Conservation (phyloP, 345 rosid genomes). For the Streptanthus diversifolius region DNA sequence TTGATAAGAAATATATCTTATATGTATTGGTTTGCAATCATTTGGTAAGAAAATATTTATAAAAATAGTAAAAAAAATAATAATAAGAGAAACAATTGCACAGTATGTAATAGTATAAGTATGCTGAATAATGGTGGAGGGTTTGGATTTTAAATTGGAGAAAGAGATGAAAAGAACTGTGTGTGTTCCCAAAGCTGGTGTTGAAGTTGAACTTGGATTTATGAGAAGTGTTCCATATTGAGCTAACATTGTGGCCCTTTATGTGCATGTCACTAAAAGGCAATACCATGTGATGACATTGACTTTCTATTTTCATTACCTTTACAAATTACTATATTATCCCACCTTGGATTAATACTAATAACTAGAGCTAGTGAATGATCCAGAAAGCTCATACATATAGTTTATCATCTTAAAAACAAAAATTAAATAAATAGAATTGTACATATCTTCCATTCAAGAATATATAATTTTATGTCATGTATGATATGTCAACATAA, state of each 20-base stretch:
- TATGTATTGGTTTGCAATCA: background rate
- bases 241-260: constrained; percentile 53
- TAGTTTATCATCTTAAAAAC: background rate
- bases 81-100: background rate
- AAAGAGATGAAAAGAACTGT: background rate
- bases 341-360: background rate
- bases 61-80: background rate
- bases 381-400: background rate
- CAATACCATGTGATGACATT: constrained; percentile 23
- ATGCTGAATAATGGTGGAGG: background rate
- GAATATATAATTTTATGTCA: background rate
- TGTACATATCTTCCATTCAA: background rate
- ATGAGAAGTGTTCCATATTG: constrained; percentile 47
- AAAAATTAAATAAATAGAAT: background rate
- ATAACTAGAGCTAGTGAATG: background rate
- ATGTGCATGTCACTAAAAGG: constrained; percentile 51
- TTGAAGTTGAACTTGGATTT: constrained; percentile 55
- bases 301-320: background rate
- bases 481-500: background rate
- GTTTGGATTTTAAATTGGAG: background rate
- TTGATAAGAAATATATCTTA: background rate
- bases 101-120: background rate
- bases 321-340: background rate
- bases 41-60: background rate
- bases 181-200: constrained; percentile 57